A percentile compares a stretch with the other conserved stretches of the same genome.
These are phyloP conservation scores for Guadua angustifolia DNA, from an alignment of 176 grass and related monocot species.

Conservation along the genomic window DNA sequence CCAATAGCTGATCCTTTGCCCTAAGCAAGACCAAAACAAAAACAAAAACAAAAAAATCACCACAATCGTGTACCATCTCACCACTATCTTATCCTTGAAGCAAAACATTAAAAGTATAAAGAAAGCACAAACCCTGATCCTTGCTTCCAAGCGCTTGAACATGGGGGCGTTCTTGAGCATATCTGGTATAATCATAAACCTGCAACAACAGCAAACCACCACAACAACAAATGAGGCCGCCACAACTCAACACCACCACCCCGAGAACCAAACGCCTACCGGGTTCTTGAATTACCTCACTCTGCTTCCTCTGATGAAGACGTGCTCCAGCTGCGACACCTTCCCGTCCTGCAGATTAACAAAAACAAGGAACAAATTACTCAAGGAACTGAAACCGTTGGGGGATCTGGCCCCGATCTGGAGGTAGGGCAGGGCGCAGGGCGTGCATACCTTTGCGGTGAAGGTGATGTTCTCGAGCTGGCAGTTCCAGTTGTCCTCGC, in stretches of 20 bases:
- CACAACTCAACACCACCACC: background rate
- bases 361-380: conserved; percentile 7
- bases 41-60: background rate
- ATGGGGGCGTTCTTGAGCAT: conserved; percentile 77
- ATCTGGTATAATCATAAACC: conserved; percentile 76
- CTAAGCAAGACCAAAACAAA: conserved; percentile 36
- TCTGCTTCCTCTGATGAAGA: conserved; percentile 66
- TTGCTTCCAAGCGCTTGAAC: conserved; percentile 69
- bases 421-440: background rate
- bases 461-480: conserved; percentile 75
- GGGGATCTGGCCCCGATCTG: conserved; percentile 32
- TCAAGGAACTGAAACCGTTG: conserved; percentile 5
- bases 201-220: conserved; percentile 16
- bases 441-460: conserved; percentile 57
- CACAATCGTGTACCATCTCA: conserved; percentile 18
- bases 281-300: conserved; percentile 50
- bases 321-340: conserved; percentile 68
- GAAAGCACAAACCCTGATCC: conserved; percentile 45
- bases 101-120: background rate
- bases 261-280: background rate
- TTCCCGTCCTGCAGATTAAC: conserved; percentile 63
- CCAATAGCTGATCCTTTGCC: conserved; percentile 76
- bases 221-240: background rate
- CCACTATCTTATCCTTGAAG: background rate
- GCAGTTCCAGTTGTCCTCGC: conserved; percentile 94